Conservation (phyloP, 139 green algal genomes). For the Edaphochlamys debaryana region DNA sequence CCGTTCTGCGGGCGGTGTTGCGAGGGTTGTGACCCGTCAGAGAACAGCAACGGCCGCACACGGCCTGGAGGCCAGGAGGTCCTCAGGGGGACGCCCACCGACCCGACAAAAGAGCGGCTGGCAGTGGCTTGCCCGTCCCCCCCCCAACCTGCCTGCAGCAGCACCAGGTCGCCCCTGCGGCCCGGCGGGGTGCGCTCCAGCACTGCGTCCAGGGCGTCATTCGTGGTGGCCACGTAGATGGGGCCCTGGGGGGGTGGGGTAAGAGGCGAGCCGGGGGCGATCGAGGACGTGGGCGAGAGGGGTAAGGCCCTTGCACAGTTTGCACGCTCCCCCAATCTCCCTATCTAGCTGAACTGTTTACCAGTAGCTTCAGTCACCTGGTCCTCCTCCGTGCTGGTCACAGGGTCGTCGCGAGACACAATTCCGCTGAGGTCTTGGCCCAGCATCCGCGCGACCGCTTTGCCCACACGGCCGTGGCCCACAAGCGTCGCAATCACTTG, state of each 20-base stretch:
- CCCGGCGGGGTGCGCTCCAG: conserved; percentile 29
- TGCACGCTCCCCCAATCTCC: too few relatives aligned
- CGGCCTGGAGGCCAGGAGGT: too few relatives aligned
- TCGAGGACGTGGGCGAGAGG: neutral
- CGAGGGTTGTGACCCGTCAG: too few relatives aligned
- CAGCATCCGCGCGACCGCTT: conserved; percentile 10
- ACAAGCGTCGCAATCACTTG: too few relatives aligned
- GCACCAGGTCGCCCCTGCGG: conserved; percentile 48
- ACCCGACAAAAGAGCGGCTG: too few relatives aligned
- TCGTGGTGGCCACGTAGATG: conserved; percentile 55
- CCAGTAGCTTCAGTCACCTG: neutral
- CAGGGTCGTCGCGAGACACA: neutral
- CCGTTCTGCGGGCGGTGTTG: too few relatives aligned
- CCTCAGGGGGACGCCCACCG: too few relatives aligned
- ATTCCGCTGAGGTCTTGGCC: neutral
- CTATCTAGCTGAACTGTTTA: neutral
- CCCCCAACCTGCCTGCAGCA: too few relatives aligned
- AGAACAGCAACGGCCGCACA: too few relatives aligned
- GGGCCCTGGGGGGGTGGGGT: conserved; percentile 28
- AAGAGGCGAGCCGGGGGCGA: neutral
- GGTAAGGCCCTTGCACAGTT: too few relatives aligned
- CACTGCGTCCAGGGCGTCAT: conserved; percentile 50
- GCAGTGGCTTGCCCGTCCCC: too few relatives aligned
- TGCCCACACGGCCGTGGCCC: conserved; percentile 37
- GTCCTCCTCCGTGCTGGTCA: neutral